Evolutionary conservation across 1,284 basidiomycete genomes (phyloP).

Genomic region (Ustilago shanxiensis): DNA sequence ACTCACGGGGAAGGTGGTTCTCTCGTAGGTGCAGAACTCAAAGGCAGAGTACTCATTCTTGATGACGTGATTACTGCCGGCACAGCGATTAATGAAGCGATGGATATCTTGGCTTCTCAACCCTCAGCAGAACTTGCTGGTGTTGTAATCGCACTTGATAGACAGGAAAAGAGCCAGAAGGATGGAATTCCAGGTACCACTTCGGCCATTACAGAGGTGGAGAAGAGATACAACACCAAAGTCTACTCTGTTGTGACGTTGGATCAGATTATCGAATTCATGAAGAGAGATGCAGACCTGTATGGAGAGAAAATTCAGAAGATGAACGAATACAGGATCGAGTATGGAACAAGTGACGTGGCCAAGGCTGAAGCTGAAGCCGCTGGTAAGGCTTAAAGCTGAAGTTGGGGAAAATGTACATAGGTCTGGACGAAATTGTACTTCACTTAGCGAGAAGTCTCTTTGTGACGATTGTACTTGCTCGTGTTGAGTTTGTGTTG

Average conservation of each 20-base stretch:
- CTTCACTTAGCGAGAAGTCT: too few species aligned
- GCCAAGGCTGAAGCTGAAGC: slow-evolving; percentile 31
- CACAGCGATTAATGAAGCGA: slow-evolving; percentile 68
- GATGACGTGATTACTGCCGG: slow-evolving; percentile 98
- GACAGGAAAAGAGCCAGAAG: slow-evolving; percentile 84
- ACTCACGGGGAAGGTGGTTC: slow-evolving; percentile 96
- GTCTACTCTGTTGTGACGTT: slow-evolving; percentile 84
- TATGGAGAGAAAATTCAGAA: slow-evolving; percentile 76
- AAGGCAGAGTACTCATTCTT: slow-evolving; percentile 81
- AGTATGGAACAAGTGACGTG: slow-evolving; percentile 77
- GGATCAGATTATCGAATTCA: slow-evolving; percentile 86
- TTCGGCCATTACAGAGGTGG: slow-evolving; percentile 78
- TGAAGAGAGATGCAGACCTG: slow-evolving; percentile 76
- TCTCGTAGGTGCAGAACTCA: slow-evolving; percentile 86
- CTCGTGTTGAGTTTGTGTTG: too few species aligned
- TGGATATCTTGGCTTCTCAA: slow-evolving; percentile 61
- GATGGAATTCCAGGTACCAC: slow-evolving; percentile 66
- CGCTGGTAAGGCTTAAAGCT: slow-evolving; percentile 9
- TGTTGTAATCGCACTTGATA: slow-evolving; percentile 88
- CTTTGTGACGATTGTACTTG: too few species aligned
- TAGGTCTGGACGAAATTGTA: neutral
- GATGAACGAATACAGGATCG: slow-evolving; percentile 84
- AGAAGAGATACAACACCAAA: slow-evolving; percentile 78
- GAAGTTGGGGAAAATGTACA: neutral
- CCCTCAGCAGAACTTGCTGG: slow-evolving; percentile 76